A percentile compares a stretch with the other conserved stretches of the same genome.
phyloP scores from a whole-genome alignment of 495 filamentous ascomycete genomes.

The Penicilliopsis zonata region DNA sequence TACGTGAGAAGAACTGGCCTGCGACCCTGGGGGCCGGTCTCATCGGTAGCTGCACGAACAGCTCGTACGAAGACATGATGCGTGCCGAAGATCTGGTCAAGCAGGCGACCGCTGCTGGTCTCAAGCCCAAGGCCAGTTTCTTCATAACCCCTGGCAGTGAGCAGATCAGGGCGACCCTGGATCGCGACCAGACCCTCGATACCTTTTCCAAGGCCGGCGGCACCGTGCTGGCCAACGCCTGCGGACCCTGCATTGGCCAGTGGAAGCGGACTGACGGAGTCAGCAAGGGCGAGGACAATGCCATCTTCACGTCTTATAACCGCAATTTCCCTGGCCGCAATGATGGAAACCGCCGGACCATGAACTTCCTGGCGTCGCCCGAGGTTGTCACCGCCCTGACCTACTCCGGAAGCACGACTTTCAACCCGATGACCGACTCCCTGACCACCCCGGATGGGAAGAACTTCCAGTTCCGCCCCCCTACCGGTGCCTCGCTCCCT shows the following conservation, averaged over 20 bases:
- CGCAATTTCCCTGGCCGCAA: constrained; percentile 96
- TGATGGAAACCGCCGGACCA: constrained; percentile 88
- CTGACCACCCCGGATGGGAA: constrained; percentile 71
- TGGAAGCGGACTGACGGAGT: constrained; percentile 87
- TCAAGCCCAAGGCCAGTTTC: constrained; percentile 82
- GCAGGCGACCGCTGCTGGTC: constrained; percentile 73
- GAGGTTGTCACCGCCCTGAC: constrained; percentile 94
- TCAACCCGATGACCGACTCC: constrained; percentile 88
- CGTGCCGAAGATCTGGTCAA: constrained; percentile 84
- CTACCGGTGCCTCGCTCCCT: constrained; percentile 67
- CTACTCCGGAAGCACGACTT: constrained; percentile 84
- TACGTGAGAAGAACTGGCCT: constrained; percentile 79
- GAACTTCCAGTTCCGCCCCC: constrained; percentile 76
- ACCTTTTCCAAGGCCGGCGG: constrained; percentile 86
- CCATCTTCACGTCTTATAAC: constrained; percentile 96
- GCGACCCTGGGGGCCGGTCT: constrained; percentile 80
- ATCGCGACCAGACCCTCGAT: constrained; percentile 69
- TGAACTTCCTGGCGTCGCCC: constrained; percentile 97
- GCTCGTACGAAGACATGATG: constrained; percentile 97
- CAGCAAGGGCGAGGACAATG: constrained; percentile 75
- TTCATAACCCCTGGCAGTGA: constrained; percentile 95
- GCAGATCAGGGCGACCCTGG: constrained; percentile 88
- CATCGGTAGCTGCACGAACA: constrained; percentile 97
- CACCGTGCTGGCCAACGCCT: constrained; percentile 86
- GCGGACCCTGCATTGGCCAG: constrained; percentile 90